Percentiles rank a stretch among this genome's conserved stretches.
phyloP scores from a whole-genome alignment of 2,329 filamentous ascomycete species.

The Madurella mycetomatis region DNA sequence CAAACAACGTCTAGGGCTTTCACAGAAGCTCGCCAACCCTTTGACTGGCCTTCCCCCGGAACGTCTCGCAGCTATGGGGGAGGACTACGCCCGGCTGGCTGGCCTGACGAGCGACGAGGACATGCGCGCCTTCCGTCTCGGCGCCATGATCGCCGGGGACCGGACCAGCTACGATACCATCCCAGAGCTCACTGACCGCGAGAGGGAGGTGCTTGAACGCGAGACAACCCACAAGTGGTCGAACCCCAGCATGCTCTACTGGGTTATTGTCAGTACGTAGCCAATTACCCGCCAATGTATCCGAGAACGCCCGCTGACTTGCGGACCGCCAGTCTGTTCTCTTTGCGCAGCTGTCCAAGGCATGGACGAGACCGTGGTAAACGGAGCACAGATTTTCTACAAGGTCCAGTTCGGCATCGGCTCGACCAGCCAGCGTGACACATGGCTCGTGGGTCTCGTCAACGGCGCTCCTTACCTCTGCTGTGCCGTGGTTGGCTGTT shows the following conservation, averaged over 20 bases:
- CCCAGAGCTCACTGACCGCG: constrained; percentile 51
- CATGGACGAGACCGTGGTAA: constrained; percentile 68
- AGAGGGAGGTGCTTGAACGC: constrained; percentile 52
- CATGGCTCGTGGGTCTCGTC: constrained; percentile 57
- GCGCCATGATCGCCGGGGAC: constrained; percentile 54
- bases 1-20: constrained; percentile 32
- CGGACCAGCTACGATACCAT: constrained; percentile 47
- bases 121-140: constrained; percentile 54
- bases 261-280: constrained; percentile 53
- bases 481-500: constrained; percentile 66
- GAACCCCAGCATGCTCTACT: constrained; percentile 61
- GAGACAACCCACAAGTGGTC: constrained; percentile 66
- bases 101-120: constrained; percentile 52
- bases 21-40: constrained; percentile 38
- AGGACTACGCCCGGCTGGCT: constrained; percentile 53
- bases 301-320: not conserved
- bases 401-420: constrained; percentile 57
- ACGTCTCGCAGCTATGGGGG: constrained; percentile 52
- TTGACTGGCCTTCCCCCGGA: constrained; percentile 38
- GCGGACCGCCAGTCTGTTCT: constrained; percentile 47
- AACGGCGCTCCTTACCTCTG: constrained; percentile 62
- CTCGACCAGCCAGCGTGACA: constrained; percentile 43
- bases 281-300: not conserved
- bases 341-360: constrained; percentile 66
- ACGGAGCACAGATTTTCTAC: constrained; percentile 65